Evolutionary conservation across 192 early-diverging fungal species (phyloP).

Genomic region (Coemansia sp.): DNA sequence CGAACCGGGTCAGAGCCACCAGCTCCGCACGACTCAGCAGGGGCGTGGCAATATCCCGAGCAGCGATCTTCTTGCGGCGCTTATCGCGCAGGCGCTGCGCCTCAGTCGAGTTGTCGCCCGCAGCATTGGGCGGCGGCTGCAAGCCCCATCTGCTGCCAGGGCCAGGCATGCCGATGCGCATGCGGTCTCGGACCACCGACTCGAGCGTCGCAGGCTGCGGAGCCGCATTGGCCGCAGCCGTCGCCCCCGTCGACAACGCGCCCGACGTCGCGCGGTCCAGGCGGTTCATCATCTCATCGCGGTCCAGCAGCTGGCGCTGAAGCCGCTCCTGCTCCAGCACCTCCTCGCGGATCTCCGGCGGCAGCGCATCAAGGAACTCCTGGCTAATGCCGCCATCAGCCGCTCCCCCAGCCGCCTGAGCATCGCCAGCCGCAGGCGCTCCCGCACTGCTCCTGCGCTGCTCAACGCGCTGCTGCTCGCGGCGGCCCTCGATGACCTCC

Average conservation of each 20-base stretch:
- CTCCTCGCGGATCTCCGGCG: conserved; percentile 86
- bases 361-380: conserved; percentile 91
- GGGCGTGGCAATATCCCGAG: conserved; percentile 42
- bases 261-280: conserved; percentile 15
- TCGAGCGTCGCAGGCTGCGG: conserved; percentile 13
- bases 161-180: conserved; percentile 21
- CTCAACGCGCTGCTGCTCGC: conserved; percentile 54
- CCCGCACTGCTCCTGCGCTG: conserved; percentile 8
- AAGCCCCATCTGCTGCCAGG: background rate
- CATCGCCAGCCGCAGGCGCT: background rate
- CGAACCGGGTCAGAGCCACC: conserved; percentile 77
- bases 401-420: background rate
- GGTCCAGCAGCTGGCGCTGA: conserved; percentile 64
- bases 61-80: conserved; percentile 44
- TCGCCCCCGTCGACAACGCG: conserved; percentile 2
- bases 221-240: background rate
- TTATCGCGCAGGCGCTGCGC: conserved; percentile 30
- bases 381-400: conserved; percentile 58
- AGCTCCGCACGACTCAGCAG: conserved; percentile 81
- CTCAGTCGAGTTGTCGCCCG: conserved; percentile 7
- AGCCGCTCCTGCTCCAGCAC: conserved; percentile 71
- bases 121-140: background rate
- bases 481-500: conserved; percentile 87
- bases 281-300: conserved; percentile 51
- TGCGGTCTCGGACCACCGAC: conserved; percentile 22